A percentile compares a stretch with the other conserved stretches of the same genome.
Conservation (phyloP, 805 yeast species). For the Candida caryicola region DNA sequence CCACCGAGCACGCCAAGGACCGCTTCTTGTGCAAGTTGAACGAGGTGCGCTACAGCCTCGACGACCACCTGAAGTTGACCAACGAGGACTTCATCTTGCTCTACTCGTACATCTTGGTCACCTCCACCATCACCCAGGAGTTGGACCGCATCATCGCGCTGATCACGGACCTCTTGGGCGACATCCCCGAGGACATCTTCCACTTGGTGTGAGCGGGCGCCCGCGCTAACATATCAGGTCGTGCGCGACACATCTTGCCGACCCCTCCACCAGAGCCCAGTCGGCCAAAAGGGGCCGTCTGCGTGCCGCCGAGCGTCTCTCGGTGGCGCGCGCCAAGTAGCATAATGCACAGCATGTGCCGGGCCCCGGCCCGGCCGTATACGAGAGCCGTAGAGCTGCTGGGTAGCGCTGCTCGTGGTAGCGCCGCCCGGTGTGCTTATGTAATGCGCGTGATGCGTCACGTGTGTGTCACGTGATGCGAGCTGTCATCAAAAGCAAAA, state of each 20-base stretch:
- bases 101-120: slow-evolving; percentile 72
- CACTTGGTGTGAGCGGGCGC: slow-evolving; percentile 47
- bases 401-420: too few relatives aligned
- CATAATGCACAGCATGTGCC: too few relatives aligned
- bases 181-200: slow-evolving; percentile 60
- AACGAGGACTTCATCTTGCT: slow-evolving; percentile 76
- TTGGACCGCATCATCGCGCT: slow-evolving; percentile 54
- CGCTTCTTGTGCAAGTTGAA: slow-evolving; percentile 63
- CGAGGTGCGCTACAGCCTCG: slow-evolving; percentile 44
- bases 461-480: not conserved
- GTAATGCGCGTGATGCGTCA: too few relatives aligned
- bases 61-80: slow-evolving; percentile 31
- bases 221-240: too few relatives aligned
- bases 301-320: too few relatives aligned
- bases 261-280: too few relatives aligned
- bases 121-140: slow-evolving; percentile 64
- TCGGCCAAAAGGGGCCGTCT: too few relatives aligned
- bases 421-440: too few relatives aligned
- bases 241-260: too few relatives aligned
- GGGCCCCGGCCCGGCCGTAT: too few relatives aligned
- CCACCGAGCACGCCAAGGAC: slow-evolving; percentile 71
- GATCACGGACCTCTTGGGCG: slow-evolving; percentile 61
- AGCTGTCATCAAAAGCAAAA: not conserved
- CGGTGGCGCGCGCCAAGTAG: too few relatives aligned
- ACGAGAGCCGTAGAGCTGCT: too few relatives aligned